phyloP scores from a whole-genome alignment of 2,329 filamentous ascomycete genomes.

The Alternaria sp. region DNA sequence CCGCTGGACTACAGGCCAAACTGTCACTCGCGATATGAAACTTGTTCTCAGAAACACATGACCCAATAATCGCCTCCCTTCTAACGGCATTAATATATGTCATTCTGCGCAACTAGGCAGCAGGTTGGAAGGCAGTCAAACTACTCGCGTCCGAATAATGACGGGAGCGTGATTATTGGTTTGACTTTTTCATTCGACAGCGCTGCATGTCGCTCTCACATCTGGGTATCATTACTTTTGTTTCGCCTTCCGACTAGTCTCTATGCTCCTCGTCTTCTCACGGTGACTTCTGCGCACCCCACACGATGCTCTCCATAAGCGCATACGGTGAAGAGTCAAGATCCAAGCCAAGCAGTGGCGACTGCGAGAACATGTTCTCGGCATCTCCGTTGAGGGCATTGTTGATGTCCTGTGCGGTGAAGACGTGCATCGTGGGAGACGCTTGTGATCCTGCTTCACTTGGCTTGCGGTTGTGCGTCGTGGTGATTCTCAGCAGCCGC shows the following conservation, averaged over 20 bases:
- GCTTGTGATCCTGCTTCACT: constrained; percentile 41
- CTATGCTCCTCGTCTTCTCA: background rate
- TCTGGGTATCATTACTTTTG: constrained; percentile 11
- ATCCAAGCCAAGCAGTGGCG: constrained; percentile 46
- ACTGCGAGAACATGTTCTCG: constrained; percentile 36
- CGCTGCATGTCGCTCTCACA: background rate
- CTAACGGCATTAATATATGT: background rate
- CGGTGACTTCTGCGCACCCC: constrained; percentile 44
- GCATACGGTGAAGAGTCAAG: constrained; percentile 56
- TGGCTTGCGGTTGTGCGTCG: constrained; percentile 26
- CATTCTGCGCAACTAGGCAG: background rate
- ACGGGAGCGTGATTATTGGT: background rate
- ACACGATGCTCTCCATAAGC: constrained; percentile 57
- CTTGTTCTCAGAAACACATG: background rate
- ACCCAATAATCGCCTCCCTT: background rate
- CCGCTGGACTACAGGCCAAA: background rate
- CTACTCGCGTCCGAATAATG: background rate
- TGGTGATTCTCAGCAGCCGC: constrained; percentile 48
- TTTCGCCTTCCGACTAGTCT: background rate
- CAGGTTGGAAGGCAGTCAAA: background rate
- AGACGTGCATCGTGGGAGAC: constrained; percentile 39
- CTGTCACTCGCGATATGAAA: background rate
- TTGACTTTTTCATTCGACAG: background rate
- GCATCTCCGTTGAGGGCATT: constrained; percentile 42
- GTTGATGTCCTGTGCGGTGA: constrained; percentile 47